These are phyloP conservation scores for Ziziphus jujuba DNA, from an alignment of 306 rosid genomes.

Conservation along the genomic window DNA sequence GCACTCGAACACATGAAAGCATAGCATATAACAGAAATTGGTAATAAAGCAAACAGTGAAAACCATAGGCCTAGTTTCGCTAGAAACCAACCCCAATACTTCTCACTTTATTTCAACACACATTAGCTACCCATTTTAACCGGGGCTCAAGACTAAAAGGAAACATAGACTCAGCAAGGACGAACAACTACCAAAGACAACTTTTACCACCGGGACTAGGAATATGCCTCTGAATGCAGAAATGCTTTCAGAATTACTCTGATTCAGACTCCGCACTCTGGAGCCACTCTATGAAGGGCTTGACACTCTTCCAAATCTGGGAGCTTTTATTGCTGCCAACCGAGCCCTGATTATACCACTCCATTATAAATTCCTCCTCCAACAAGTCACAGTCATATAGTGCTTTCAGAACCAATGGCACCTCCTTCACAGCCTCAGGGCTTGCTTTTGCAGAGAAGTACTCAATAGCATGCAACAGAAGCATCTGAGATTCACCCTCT, in stretches of 20 bases:
- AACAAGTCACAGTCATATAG: constrained; percentile 47
- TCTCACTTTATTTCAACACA: too few relatives aligned
- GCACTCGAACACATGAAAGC: too few relatives aligned
- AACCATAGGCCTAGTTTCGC: too few relatives aligned
- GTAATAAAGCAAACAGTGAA: too few relatives aligned
- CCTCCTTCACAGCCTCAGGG: constrained; percentile 47
- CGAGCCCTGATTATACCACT: constrained; percentile 51
- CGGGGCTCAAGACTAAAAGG: too few relatives aligned
- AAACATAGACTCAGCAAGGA: too few relatives aligned
- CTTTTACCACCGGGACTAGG: not conserved
- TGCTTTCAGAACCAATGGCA: constrained; percentile 49
- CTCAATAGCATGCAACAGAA: constrained; percentile 42
- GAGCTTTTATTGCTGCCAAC: constrained; percentile 35
- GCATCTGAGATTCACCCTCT: constrained; percentile 45
- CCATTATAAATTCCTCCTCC: constrained; percentile 43
- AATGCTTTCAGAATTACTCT: constrained; percentile 24
- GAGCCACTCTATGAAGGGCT: constrained; percentile 67
- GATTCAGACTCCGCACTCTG: constrained; percentile 66
- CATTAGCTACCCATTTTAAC: too few relatives aligned
- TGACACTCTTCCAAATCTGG: constrained; percentile 44
- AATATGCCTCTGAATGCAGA: not conserved
- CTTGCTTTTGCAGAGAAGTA: constrained; percentile 33
- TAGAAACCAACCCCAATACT: too few relatives aligned
- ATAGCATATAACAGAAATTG: too few relatives aligned
- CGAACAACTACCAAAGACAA: not conserved